These are phyloP conservation scores for Durusdinium trenchii DNA, from an alignment of 73 alveolate species.

Conservation along the genomic window DNA sequence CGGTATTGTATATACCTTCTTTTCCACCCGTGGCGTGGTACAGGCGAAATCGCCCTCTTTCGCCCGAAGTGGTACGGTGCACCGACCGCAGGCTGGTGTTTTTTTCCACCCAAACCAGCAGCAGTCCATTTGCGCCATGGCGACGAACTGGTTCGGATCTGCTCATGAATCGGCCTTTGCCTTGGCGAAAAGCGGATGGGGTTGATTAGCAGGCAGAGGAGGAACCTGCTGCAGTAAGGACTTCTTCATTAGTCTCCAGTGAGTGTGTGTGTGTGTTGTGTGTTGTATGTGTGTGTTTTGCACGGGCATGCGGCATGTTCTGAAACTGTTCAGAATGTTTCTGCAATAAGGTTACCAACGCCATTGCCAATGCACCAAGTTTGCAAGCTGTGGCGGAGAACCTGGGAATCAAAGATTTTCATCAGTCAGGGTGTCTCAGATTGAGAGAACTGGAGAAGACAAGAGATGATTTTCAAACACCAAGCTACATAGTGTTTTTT, in stretches of 20 bases:
- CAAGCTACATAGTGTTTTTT: too few species aligned
- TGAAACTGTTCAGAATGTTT: neutral
- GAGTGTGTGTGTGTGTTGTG: neutral
- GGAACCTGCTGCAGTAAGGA: too few species aligned
- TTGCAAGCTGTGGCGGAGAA: constrained; percentile 31
- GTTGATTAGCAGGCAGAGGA: neutral
- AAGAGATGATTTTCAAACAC: too few species aligned
- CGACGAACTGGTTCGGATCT: constrained; percentile 46
- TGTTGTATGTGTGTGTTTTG: too few species aligned
- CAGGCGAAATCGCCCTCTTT: too few species aligned
- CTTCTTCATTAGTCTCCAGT: too few species aligned
- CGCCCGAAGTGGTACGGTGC: too few species aligned
- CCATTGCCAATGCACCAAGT: constrained; percentile 68
- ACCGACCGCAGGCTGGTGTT: too few species aligned
- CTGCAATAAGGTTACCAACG: constrained; percentile 22
- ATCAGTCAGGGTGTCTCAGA: constrained; percentile 44
- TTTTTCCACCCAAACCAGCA: too few species aligned
- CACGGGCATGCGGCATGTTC: neutral
- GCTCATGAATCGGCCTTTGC: constrained; percentile 60
- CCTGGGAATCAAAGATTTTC: constrained; percentile 38
- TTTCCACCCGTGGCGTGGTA: too few species aligned
- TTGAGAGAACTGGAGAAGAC: too few species aligned
- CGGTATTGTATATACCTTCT: too few species aligned
- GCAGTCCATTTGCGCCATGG: constrained; percentile 25
- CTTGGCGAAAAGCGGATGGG: neutral